Evolutionary conservation across 108 stramenopile species (phyloP), one percentile per base, ranked within the genome.

Genomic region (Skeletonema marinoi): DNA sequence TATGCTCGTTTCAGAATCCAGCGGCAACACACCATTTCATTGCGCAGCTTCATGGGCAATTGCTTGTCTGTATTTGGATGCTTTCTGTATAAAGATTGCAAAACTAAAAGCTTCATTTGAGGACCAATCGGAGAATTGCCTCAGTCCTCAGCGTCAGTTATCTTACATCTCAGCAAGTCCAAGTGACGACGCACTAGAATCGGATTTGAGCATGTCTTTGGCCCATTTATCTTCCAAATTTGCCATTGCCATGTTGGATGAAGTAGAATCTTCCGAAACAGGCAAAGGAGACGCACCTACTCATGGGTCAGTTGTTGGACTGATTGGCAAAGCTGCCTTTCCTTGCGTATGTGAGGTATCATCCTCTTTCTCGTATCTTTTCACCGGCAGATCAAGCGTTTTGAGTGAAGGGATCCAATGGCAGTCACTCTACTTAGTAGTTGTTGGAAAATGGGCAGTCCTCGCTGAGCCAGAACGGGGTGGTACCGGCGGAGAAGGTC

Each of bases 341-440:
- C 92, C 95, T 4, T 96, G 95, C 80, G 95, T 96, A 1, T 93
- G 91, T 68, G 95, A 96, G 76, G 89, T 90, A 12, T 82, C 92
- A 16, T 77, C 80, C 0, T 66, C 83, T 29, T 73, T 76, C 70
- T 76, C 88, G 30, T 68, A 77, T 14, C 79, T 95, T 38, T 91
- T 92, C 66, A 81, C 73, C 4, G 84, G 83, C 60, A 70, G 68
- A 30, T 86, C 93, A n/a, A 88, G 91, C 48, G 86, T 91, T 32
- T 85, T 88, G 30, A 87, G 90, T 35, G 90, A 92, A 63, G 95
- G 95, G 4, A 82, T 96, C 11, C 87, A 87, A 36, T 96, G 95
- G 95, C 92, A 92, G 59, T 91, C 90, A 32, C 89, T 96, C n/a
- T 96, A 96, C 73, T 75, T 96, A 4, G 89, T 90, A 4, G 70